Evolutionary conservation across 139 green algal species (phyloP), one percentile per base, ranked within the genome.

Genomic region (Protoeuglena noctilucae): DNA sequence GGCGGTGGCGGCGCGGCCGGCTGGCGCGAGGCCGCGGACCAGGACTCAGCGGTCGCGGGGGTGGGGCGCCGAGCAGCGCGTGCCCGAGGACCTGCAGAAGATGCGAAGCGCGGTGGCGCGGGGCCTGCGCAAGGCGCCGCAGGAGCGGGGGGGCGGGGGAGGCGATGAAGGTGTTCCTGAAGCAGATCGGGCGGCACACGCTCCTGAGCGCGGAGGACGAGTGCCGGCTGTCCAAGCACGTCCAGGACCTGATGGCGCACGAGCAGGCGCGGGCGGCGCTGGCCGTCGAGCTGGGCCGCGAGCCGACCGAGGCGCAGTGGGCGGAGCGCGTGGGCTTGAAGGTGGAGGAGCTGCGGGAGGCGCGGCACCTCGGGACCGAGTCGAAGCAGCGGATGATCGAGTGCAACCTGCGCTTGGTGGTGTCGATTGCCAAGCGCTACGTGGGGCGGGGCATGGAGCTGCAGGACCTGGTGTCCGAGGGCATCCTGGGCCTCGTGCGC

Each of bases 401-500:
- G 52, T 56, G 66, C 69, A 80, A 77, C 57, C 16, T 77, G 51
- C 40, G 69, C 18, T 49, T 80, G 27, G 71, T 75, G 7, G 53
- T 65, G 46, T 54, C 48, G 14, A 29, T 65, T 17, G 69, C 69
- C 25, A 40, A 57, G n/a, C 48, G 54, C n/a, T 74, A 66, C 27
- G 21, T 27, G 3, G 30, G 29, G 22, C 39, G 40, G 16, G 53
- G 48, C 30, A 26, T 60, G 19, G 56, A 57, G 26, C 17, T 79
- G 51, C 46, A 73, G 30, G 86, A 94, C 69, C 61, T 95, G 23
- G 69, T 94, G 6, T 56, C 66, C 6, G 78, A 89, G 55, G 89
- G 89, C 48, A 78, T 86, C 48, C 47, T 76, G 2, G 89, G 89
- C 7, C 75, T 98, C 27, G 43, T 80, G 27, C 61, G 63, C 25